These are phyloP conservation scores for Nemania sp. DNA, from an alignment of 2,329 filamentous ascomycete genomes.

Conservation along the genomic window DNA sequence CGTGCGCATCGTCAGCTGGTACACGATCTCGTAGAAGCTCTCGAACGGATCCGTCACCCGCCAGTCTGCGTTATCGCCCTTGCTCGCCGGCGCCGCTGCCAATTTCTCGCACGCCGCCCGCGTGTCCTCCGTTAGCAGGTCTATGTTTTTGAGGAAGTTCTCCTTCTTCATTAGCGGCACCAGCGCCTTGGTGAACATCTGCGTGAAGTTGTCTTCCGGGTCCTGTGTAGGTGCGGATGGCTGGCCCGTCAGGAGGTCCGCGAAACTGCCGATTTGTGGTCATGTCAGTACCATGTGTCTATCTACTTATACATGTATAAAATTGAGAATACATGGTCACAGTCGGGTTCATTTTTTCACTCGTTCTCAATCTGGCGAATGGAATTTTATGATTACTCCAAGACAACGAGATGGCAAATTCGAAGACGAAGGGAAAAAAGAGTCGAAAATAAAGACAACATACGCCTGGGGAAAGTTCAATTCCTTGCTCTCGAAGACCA, in stretches of 20 bases:
- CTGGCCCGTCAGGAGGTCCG: constrained; percentile 31
- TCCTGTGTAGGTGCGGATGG: constrained; percentile 15
- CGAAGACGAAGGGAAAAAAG: too few relatives aligned
- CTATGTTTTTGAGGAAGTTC: constrained; percentile 44
- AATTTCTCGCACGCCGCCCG: constrained; percentile 44
- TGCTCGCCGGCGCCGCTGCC: constrained; percentile 27
- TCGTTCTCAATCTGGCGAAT: too few relatives aligned
- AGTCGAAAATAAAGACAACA: too few relatives aligned
- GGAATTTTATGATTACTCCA: too few relatives aligned
- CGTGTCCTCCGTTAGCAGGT: constrained; percentile 48
- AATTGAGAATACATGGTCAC: too few relatives aligned
- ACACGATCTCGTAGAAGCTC: constrained; percentile 55
- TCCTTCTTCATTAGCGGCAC: constrained; percentile 44
- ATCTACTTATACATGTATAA: too few relatives aligned
- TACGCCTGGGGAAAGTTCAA: constrained; percentile 50
- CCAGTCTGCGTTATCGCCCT: constrained; percentile 30
- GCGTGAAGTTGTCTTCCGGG: constrained; percentile 29
- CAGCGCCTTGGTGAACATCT: constrained; percentile 39
- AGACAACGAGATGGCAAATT: too few relatives aligned
- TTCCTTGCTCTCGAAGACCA: constrained; percentile 51
- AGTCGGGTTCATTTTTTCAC: too few relatives aligned
- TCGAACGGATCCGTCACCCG: constrained; percentile 56
- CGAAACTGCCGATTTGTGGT: constrained; percentile 21
- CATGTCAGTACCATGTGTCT: background rate
- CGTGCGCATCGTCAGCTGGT: constrained; percentile 60